A percentile compares a stretch with the other conserved stretches of the same genome.
Conservation (phyloP, 768 basidiomycete species). For the Termitomyces sp. region DNA sequence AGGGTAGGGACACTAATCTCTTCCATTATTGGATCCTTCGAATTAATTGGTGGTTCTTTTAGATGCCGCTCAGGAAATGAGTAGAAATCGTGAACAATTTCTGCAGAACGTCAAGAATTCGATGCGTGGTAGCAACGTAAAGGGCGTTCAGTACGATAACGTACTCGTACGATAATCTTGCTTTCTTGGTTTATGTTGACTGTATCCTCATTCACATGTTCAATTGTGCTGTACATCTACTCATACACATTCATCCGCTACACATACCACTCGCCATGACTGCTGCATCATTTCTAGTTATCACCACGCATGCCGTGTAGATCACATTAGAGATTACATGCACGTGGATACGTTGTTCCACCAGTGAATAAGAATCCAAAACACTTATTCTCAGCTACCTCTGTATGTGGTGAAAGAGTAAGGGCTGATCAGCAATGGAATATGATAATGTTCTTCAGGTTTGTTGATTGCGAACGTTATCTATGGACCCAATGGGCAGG, state of each 20-base stretch:
- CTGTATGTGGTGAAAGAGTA: conserved; percentile 91
- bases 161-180: conserved; percentile 48
- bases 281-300: conserved; percentile 16
- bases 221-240: conserved; percentile 25
- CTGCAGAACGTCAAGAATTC: conserved; percentile 78
- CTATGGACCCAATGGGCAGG: conserved; percentile 30
- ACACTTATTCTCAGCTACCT: conserved; percentile 56
- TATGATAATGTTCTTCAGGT: conserved; percentile 82
- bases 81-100: conserved; percentile 83
- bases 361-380: conserved; percentile 10
- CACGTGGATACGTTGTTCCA: conserved; percentile 18
- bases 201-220: conserved; percentile 20
- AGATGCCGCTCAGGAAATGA: conserved; percentile 97
- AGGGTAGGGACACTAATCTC: conserved; percentile 55
- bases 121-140: conserved; percentile 78
- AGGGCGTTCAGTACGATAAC: conserved; percentile 74
- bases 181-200: conserved; percentile 13
- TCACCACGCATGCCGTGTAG: conserved; percentile 23
- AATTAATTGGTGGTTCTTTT: conserved; percentile 15
- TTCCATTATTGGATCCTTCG: neutral
- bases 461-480: conserved; percentile 73
- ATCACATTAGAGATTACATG: conserved; percentile 26
- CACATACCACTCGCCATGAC: conserved; percentile 23
- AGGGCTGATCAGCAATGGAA: conserved; percentile 88
- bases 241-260: conserved; percentile 27